Percentiles rank a stretch among this genome's conserved stretches.
Evolutionary conservation across 257 asterid species (phyloP).

Genomic region (Solanum sejunctum): DNA sequence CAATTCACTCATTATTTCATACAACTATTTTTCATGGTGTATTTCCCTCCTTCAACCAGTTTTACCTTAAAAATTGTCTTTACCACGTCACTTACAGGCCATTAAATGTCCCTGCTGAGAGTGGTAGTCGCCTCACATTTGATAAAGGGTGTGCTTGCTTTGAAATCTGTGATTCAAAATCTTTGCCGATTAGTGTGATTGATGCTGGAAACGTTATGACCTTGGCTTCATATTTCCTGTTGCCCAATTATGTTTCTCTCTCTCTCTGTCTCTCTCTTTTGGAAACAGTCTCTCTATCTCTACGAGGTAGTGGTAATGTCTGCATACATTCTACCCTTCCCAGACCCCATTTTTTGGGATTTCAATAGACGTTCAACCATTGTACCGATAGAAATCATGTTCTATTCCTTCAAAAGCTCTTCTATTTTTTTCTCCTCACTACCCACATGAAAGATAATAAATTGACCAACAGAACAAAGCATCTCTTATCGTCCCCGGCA

Average conservation of each 20-base stretch:
- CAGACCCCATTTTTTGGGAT: no score
- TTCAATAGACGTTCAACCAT: neutral
- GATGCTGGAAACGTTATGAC: constrained; percentile 41
- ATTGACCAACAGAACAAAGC: neutral
- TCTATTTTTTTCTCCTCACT: neutral
- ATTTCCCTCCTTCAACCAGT: neutral
- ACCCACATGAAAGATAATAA: neutral
- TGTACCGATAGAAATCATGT: neutral
- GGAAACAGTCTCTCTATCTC: neutral
- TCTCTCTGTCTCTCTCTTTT: neutral
- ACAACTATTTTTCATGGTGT: neutral
- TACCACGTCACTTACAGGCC: constrained; percentile 29
- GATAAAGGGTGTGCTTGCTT: constrained; percentile 11
- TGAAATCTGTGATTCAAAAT: constrained; percentile 28
- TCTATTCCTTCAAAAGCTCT: neutral
- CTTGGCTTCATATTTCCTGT: neutral
- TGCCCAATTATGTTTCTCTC: neutral
- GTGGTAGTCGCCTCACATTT: constrained; percentile 33
- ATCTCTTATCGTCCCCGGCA: neutral
- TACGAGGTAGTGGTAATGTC: no score
- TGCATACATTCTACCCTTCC: no score
- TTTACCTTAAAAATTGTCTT: neutral
- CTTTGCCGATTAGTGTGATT: constrained; percentile 49
- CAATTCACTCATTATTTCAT: neutral
- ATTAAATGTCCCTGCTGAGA: constrained; percentile 27